Evolutionary conservation across 176 grass and related monocot genomes (phyloP).

Genomic region (Saccharum officinarum): DNA sequence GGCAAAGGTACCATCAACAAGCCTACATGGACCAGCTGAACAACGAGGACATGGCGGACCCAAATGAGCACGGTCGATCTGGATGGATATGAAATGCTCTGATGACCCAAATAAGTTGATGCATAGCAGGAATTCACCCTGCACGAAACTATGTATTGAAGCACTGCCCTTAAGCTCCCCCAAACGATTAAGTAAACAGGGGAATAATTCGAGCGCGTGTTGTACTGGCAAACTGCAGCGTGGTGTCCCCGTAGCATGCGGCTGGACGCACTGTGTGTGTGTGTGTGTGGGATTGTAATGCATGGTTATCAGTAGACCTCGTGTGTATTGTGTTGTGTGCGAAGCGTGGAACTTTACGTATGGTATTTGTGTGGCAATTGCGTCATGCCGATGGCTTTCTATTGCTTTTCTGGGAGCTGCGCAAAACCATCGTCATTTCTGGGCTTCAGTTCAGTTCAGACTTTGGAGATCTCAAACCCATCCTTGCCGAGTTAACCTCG

Average conservation of each 20-base stretch:
- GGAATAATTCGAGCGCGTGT: background rate
- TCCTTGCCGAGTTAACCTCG: no score
- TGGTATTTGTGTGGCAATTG: background rate
- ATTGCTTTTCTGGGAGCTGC: background rate
- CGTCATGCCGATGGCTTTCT: background rate
- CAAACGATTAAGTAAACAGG: background rate
- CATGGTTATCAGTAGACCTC: background rate
- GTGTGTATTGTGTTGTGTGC: background rate
- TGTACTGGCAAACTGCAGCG: background rate
- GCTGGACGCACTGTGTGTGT: background rate
- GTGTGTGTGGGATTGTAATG: background rate
- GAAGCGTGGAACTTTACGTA: background rate
- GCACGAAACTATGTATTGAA: conserved; percentile 5
- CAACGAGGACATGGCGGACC: conserved; percentile 24
- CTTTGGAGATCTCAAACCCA: no score
- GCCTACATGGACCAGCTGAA: conserved; percentile 43
- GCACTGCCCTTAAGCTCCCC: background rate
- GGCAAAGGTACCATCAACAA: conserved; percentile 37
- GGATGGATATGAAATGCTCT: conserved; percentile 45
- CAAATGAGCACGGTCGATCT: conserved; percentile 7
- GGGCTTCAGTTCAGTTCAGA: background rate
- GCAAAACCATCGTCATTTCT: background rate
- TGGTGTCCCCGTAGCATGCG: background rate
- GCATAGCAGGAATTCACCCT: background rate
- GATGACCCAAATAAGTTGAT: background rate